A percentile compares a stretch with the other conserved stretches of the same genome.
Conservation (phyloP, 129 eudicot genomes). For the Flaveria bidentis region DNA sequence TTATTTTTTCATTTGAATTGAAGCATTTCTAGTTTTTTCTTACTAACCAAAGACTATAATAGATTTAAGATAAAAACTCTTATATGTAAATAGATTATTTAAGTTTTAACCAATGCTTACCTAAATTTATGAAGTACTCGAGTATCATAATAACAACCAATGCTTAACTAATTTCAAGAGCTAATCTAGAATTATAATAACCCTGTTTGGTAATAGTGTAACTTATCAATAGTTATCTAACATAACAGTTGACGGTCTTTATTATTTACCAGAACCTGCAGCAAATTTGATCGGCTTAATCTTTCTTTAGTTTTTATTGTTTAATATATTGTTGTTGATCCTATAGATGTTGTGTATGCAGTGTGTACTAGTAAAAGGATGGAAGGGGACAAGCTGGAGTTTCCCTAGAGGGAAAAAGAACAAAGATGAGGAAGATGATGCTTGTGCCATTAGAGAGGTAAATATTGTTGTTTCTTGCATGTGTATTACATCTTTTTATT, state of each 20-base stretch:
- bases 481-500: not conserved
- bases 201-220: not conserved
- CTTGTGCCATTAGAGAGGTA: conserved; percentile 97
- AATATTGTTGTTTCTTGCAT: not conserved
- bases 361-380: conserved; percentile 98
- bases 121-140: not conserved
- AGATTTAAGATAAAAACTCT: not conserved
- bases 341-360: conserved; percentile 28
- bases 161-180: too few relatives aligned
- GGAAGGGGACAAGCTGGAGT: conserved; percentile 99
- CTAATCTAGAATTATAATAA: too few relatives aligned
- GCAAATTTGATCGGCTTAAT: not conserved
- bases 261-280: not conserved
- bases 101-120: conserved; percentile 1
- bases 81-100: not conserved
- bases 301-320: not conserved
- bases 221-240: too few relatives aligned
- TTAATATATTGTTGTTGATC: not conserved
- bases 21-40: not conserved
- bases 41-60: conserved; percentile 10
- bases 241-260: not conserved
- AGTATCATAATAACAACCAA: not conserved
- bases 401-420: conserved; percentile 98
- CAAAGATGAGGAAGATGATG: conserved; percentile 97
- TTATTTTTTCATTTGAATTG: not conserved